Percentiles rank a stretch among this genome's conserved stretches.
These are phyloP conservation scores for Nigrospora osmanthi DNA, from an alignment of 2,329 filamentous ascomycete genomes.

Conservation along the genomic window DNA sequence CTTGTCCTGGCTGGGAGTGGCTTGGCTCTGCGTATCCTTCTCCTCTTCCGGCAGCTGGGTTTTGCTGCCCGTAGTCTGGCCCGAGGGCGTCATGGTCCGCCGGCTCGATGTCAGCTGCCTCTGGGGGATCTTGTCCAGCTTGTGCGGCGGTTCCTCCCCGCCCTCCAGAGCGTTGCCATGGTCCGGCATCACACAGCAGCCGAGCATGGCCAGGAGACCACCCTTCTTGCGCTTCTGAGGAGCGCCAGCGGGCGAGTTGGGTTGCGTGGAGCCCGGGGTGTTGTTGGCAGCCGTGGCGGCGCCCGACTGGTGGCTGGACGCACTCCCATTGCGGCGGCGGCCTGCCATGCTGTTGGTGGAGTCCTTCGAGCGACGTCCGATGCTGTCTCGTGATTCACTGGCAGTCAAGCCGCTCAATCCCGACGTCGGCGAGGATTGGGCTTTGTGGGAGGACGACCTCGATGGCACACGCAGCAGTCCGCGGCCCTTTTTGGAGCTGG, in stretches of 20 bases:
- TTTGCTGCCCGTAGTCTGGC: constrained; percentile 34
- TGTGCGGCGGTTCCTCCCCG: constrained; percentile 46
- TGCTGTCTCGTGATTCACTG: constrained; percentile 53
- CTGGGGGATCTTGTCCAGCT: constrained; percentile 48
- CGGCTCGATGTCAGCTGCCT: constrained; percentile 47
- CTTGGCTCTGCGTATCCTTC: constrained; percentile 22
- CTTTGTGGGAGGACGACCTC: constrained; percentile 53
- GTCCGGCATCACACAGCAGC: constrained; percentile 60
- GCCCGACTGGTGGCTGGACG: constrained; percentile 55
- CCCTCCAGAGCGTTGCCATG: constrained; percentile 45
- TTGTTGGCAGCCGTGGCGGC: constrained; percentile 43
- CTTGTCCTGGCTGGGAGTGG: constrained; percentile 17
- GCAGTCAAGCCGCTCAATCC: constrained; percentile 53
- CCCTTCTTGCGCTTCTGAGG: constrained; percentile 44
- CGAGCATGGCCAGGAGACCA: constrained; percentile 53
- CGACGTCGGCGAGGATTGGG: constrained; percentile 52
- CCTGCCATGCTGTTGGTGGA: constrained; percentile 58
- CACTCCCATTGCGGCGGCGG: constrained; percentile 58
- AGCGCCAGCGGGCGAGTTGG: constrained; percentile 40
- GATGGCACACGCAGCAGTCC: constrained; percentile 51
- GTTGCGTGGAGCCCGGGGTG: constrained; percentile 40
- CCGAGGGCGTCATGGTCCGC: constrained; percentile 43
- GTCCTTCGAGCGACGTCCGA: constrained; percentile 56
- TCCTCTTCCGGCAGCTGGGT: constrained; percentile 43
- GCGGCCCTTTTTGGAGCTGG: constrained; percentile 26